These are phyloP conservation scores for Mallotus nudiflorus DNA, from an alignment of 345 rosid species.

Conservation along the genomic window DNA sequence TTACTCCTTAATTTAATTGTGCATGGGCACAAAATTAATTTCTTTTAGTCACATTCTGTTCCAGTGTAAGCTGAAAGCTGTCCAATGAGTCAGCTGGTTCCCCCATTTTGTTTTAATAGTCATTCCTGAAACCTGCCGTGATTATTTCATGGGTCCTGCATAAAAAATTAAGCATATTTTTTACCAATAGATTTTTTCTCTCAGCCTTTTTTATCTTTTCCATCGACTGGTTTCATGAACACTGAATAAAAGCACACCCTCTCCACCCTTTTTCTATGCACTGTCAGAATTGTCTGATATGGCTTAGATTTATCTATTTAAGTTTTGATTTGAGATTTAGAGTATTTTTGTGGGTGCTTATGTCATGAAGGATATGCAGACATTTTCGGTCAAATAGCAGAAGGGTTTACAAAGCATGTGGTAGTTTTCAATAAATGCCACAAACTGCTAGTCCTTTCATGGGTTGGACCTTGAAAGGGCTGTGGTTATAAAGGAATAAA, in stretches of 20 bases:
- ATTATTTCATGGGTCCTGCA: neutral
- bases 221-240: too few species aligned
- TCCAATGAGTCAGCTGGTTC: neutral
- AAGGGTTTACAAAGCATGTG: constrained; percentile 2
- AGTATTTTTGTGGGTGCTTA: neutral
- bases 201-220: neutral
- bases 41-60: neutral
- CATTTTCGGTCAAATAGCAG: neutral
- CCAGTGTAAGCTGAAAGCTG: neutral
- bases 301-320: neutral
- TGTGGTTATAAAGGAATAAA: neutral
- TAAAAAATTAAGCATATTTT: neutral
- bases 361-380: neutral
- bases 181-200: neutral
- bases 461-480: neutral
- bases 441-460: neutral
- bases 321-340: neutral
- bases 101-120: neutral
- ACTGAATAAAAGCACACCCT: neutral
- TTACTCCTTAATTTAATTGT: neutral
- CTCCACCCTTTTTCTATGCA: neutral
- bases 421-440: neutral
- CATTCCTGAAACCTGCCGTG: neutral
- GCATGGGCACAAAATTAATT: neutral
- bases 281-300: neutral